A percentile compares a stretch with the other conserved stretches of the same genome.
Evolutionary conservation across 148 eudicot genomes (phyloP).

Genomic region (Polygonum aviculare): DNA sequence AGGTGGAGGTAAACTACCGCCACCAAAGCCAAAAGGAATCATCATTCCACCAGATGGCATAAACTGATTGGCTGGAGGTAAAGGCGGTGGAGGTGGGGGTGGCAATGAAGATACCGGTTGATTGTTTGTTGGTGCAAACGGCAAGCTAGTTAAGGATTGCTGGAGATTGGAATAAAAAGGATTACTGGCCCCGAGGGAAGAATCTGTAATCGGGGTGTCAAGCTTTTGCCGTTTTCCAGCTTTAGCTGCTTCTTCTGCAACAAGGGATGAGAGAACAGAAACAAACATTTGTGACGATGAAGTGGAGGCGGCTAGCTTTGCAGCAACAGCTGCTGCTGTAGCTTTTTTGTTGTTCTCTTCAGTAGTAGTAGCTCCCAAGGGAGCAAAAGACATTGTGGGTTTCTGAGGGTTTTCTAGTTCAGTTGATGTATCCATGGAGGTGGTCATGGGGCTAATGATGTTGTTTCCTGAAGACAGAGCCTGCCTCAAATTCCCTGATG

Average conservation of each 20-base stretch:
- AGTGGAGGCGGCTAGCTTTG: constrained; percentile 83
- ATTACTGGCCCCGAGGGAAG: constrained; percentile 26
- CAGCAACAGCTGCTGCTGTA: constrained; percentile 89
- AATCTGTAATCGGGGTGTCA: constrained; percentile 31
- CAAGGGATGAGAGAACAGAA: constrained; percentile 81
- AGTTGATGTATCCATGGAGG: constrained; percentile 16
- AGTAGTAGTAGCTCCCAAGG: constrained; percentile 34
- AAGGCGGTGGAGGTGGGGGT: constrained; percentile 39
- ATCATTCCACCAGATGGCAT: constrained; percentile 47
- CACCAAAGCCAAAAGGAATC: constrained; percentile 52
- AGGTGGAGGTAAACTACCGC: constrained; percentile 41
- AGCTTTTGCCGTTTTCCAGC: constrained; percentile 51
- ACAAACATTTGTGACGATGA: constrained; percentile 93
- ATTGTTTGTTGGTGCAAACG: constrained; percentile 15
- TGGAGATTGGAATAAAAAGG: constrained; percentile 30
- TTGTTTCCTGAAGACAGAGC: constrained; percentile 30
- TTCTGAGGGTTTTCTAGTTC: constrained; percentile 16
- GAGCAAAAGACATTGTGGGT: constrained; percentile 37
- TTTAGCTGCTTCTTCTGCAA: constrained; percentile 79
- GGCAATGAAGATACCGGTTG: constrained; percentile 28
- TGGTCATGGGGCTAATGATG: constrained; percentile 15
- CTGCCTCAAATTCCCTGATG: constrained; percentile 36
- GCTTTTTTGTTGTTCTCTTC: constrained; percentile 83
- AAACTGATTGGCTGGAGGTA: constrained; percentile 41
- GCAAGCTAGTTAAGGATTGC: constrained; percentile 23